Base-by-base conservation (phyloP, 2,329 filamentous ascomycete genomes). In the Leptographium lundbergii region DNA sequence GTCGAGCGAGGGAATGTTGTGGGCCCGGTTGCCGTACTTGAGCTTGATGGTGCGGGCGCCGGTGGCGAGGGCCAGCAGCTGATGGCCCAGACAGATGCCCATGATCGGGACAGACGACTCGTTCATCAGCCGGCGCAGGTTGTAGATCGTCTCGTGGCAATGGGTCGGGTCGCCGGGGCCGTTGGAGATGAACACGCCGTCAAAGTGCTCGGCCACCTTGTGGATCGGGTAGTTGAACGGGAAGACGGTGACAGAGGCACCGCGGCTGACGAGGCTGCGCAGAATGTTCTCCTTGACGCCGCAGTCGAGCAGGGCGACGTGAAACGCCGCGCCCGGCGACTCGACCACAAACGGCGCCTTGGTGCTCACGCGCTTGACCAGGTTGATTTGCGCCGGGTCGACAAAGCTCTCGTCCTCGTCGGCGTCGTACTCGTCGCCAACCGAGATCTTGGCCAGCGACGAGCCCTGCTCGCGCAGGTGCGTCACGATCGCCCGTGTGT, bases 251-350 rank as follows among this genome's bases (percentile, higher is more conserved):
- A 95, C 88, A 63, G 89, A 91, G 58, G 91, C 89, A 62, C 94
- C 94, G 64, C 94, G 91, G 74, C 82, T 86, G 69, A 97, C 91
- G 61, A 99, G 80, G 72, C 89, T 95, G 69, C 94, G 90, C 61
- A 99, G 85, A 68, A 99, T 99, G 79, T 99, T 99, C 82, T 99
- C 94, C 83, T 99, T 99, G 66, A 97, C 94, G 78, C 94, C 94
- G 69, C 94, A 99, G 76, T 99, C 94, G 70, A 99, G 87, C 66
- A 99, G 81, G 61, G 92, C 94, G 66, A 99, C 84, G 76, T 99
- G 94, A 72, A 89, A 86, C 68, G 87, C 84, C 63, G 92, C 90
- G 65, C 87, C 82, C 36, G 85, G 82, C 57, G 91, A 91, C 72
- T 89, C 87, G 65, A 97, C 88, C 68, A 97, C 90, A 79, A 97